A percentile compares a stretch with the other conserved stretches of the same genome.
Evolutionary conservation across 1,284 basidiomycete species (phyloP).

Genomic region (Pseudozyma hubeiensis): DNA sequence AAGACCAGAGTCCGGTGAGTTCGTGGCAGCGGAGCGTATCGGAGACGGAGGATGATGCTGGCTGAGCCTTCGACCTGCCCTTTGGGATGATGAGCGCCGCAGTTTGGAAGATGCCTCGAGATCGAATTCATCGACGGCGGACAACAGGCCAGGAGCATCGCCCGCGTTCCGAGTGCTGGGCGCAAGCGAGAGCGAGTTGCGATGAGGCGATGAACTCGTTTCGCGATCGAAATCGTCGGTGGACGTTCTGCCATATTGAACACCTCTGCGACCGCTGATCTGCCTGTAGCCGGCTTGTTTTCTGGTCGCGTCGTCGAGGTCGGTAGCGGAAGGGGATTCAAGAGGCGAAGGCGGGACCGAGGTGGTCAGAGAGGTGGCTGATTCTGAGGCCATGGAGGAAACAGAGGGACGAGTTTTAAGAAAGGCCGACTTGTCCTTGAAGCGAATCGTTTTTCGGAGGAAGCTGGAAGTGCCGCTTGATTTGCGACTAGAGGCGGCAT

Average conservation of each 20-base stretch:
- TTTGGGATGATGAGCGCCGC: slow-evolving; percentile 1
- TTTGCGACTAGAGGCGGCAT: slow-evolving; percentile 10
- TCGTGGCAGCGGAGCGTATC: too few species aligned
- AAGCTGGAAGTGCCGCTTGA: slow-evolving; percentile 31
- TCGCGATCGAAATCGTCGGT: not conserved
- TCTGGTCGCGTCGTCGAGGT: slow-evolving; percentile 13
- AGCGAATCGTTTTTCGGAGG: slow-evolving; percentile 46
- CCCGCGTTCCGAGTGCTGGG: not conserved
- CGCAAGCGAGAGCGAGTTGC: not conserved
- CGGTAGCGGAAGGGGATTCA: slow-evolving; percentile 18
- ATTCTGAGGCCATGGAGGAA: slow-evolving; percentile 22
- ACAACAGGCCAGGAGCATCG: slow-evolving; percentile 8
- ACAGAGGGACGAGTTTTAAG: slow-evolving; percentile 29
- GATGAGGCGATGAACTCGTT: not conserved
- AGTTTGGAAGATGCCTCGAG: slow-evolving; percentile 9
- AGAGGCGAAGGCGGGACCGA: slow-evolving; percentile 34
- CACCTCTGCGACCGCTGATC: slow-evolving; percentile 37
- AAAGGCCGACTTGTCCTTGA: slow-evolving; percentile 41
- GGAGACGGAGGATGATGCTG: slow-evolving; percentile 3
- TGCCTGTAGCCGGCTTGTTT: slow-evolving; percentile 31
- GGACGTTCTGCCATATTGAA: slow-evolving; percentile 17
- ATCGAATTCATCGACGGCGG: slow-evolving; percentile 31
- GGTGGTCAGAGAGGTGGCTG: slow-evolving; percentile 19
- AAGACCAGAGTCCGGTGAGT: too few species aligned
- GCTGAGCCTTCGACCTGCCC: not conserved